Evolutionary conservation across 768 basidiomycete species (phyloP), one percentile per base, ranked within the genome.

Genomic region (Dentipellis sp.): DNA sequence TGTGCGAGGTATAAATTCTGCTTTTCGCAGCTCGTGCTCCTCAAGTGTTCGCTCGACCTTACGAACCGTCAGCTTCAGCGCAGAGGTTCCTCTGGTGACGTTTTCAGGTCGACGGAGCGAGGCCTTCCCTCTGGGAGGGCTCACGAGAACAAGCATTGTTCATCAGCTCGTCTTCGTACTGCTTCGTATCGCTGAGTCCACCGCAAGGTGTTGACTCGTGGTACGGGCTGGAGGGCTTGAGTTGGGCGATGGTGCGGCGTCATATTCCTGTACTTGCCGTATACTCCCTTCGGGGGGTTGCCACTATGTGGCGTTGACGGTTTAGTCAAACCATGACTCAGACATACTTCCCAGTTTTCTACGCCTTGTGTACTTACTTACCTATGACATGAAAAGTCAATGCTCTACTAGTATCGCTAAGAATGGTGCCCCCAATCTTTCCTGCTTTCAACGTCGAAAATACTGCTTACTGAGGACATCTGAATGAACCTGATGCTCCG

Each of bases 181-280:
- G 69, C 66, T 68, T 65, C 55, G 58, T 62, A 60, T 60, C 60
- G 71, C 72, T 74, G 75, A 77, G 77, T 82, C 76, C 75, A 59
- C 73, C 68, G 66, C 37, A 62, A 65, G 75, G 80, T 73, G 80
- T 84, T 67, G 82, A 82, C 72, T 80, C 74, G 77, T 65, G 64
- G 34, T 29, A 9, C n/a, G 52, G 19, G 58, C 19, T 50, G 61
- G 70, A 66, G 72, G 66, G 75, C 75, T 75, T 68, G 74, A 76
- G 71, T 66, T 66, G 68, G 69, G 65, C 59, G 66, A 68, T 61
- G 58, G 66, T 63, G 78, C 74, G 76, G 81, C 82, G 81, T 85
- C 79, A 88, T 88, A 87, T 88, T 86, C 82, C 84, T 84, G 74
- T 76, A 83, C 81, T 79, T 81, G 74, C 84, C 80, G 84, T 84